Conservation (phyloP, 345 rosid species). For the Eucalyptus marginata region DNA sequence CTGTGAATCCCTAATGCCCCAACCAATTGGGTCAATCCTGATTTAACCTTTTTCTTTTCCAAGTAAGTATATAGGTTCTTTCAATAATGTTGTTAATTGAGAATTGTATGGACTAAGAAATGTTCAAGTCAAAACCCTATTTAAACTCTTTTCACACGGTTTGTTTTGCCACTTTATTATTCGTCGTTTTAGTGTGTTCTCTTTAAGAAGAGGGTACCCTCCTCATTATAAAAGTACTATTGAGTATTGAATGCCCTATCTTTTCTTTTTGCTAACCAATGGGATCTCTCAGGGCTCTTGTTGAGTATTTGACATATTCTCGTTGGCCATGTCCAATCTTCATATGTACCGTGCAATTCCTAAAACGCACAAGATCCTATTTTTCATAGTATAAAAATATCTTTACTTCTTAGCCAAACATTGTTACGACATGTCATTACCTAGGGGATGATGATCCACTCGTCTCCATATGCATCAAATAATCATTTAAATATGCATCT, state of each 20-base stretch:
- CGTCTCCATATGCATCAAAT: background rate
- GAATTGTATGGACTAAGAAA: background rate
- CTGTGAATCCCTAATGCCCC: background rate
- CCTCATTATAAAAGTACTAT: background rate
- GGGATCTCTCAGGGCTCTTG: background rate
- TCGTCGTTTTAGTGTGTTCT: background rate
- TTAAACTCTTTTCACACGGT: background rate
- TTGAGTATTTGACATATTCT: background rate
- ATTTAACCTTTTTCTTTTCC: background rate
- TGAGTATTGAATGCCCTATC: background rate
- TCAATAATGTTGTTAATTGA: background rate
- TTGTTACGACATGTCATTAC: accelerated
- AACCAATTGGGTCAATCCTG: no score
- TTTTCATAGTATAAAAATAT: background rate
- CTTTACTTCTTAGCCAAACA: background rate
- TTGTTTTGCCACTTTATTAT: background rate
- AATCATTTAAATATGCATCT: background rate
- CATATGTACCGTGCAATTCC: background rate
- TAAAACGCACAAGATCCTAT: background rate
- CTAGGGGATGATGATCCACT: background rate
- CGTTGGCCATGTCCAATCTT: background rate
- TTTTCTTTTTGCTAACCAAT: background rate
- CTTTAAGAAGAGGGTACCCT: background rate
- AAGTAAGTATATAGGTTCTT: background rate
- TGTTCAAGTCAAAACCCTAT: background rate